Evolutionary conservation across 108 stramenopile species (phyloP), one percentile per base, ranked within the genome.

Genomic region (Cyclostephanos tholiformis): DNA sequence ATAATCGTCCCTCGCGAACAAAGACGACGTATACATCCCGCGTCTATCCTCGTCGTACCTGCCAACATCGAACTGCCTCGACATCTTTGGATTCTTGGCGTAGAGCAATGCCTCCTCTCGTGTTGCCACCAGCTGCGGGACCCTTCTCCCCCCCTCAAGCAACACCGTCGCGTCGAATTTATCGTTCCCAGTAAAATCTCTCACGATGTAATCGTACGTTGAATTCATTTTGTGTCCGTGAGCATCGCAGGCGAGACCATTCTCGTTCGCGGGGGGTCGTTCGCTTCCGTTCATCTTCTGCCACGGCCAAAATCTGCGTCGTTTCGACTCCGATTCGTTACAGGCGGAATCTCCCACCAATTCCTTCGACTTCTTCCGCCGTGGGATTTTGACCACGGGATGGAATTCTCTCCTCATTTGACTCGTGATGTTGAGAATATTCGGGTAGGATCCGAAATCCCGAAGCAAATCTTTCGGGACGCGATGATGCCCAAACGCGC

Each of bases 11-110:
- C 48, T 25, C 55, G 43, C 50, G 82, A 95, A 95, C 50, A 90
- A 68, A 17, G 84, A 80, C 17, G 88, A 88, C 6, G 71, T 74
- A 61, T 95, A 94, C 80, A 92, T 67, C 27, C 67, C 69, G 6
- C 73, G 67, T 48, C 93, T 81, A 83, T 92, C 82, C 68, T 95
- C 93, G 49, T 95, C 93, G 55, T 89, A 95, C 46, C 84, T 68
- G 23, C 93, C 93, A 41, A 95, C 75, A 27, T 66, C 66, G 48
- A 63, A 69, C 14, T 58, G 46, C 12, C 65, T 68, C 0, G 64
- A 57, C 20, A 38, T 63, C 43, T 82, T 71, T 39, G 48, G 63
- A 36, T 36, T 23, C 59, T 68, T 68, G 14, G 71, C 71, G 29
- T 70, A 67, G 16, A 23, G 43, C 52, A 69, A 49, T 55, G 78